Conservation (phyloP, 2,329 filamentous ascomycete species). For the Triangularia verruculosa region DNA sequence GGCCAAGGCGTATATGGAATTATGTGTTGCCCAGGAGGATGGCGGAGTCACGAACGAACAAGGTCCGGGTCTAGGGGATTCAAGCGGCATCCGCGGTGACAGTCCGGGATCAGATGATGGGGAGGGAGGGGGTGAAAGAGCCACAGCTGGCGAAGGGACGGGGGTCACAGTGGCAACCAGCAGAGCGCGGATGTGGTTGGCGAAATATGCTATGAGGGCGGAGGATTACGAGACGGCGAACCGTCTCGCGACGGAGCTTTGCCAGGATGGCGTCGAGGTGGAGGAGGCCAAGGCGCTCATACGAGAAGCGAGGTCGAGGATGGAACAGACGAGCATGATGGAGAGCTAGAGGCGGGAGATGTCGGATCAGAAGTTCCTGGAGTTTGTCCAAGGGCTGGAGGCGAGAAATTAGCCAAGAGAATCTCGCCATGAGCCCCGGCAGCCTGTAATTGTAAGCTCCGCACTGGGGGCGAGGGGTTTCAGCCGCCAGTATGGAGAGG, state of each 20-base stretch:
- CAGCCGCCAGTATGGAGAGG: neutral
- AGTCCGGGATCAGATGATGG: slow-evolving; percentile 42
- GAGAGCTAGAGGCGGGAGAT: slow-evolving; percentile 22
- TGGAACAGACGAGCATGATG: slow-evolving; percentile 47
- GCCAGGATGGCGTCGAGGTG: slow-evolving; percentile 92
- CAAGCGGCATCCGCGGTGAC: slow-evolving; percentile 55
- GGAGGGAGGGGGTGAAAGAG: slow-evolving; percentile 33
- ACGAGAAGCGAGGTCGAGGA: slow-evolving; percentile 75
- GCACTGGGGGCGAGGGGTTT: neutral
- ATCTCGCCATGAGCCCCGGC: neutral
- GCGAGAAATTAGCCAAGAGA: neutral
- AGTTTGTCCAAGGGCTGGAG: neutral
- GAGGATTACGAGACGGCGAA: slow-evolving; percentile 75
- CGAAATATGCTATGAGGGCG: slow-evolving; percentile 71
- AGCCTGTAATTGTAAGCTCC: neutral
- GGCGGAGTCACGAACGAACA: slow-evolving; percentile 39
- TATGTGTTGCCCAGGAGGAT: slow-evolving; percentile 89
- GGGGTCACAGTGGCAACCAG: slow-evolving; percentile 90
- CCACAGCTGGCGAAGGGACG: slow-evolving; percentile 47
- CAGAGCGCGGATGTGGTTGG: slow-evolving; percentile 91
- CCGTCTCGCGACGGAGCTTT: slow-evolving; percentile 82
- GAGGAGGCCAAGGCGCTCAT: slow-evolving; percentile 95
- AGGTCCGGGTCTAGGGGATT: slow-evolving; percentile 45
- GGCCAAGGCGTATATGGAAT: slow-evolving; percentile 90
- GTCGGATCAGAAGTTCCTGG: neutral